These are phyloP conservation scores for Rhizopogon sp. DNA, from an alignment of 768 basidiomycete species.

Conservation along the genomic window DNA sequence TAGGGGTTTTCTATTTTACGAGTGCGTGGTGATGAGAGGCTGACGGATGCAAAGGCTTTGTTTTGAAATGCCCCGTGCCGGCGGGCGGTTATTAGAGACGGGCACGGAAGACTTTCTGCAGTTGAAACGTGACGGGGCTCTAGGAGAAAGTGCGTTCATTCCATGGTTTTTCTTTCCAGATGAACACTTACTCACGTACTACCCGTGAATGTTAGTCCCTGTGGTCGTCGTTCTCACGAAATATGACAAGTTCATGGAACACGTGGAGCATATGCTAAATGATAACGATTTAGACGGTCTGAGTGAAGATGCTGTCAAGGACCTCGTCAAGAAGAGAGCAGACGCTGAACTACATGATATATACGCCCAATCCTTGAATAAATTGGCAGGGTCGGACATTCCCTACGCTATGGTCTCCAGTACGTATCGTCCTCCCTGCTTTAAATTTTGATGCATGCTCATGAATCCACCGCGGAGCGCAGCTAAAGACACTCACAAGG, in stretches of 20 bases:
- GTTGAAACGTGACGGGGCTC: neutral
- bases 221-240: slow-evolving; percentile 1
- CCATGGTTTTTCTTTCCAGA: neutral
- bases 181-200: neutral
- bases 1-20: neutral
- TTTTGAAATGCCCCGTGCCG: neutral
- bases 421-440: neutral
- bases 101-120: neutral
- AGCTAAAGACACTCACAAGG: neutral
- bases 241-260: neutral
- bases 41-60: neutral
- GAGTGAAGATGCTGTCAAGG: neutral
- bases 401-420: neutral
- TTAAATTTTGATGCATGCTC: neutral
- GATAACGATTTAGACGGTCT: slow-evolving; percentile 8
- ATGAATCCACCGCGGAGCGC: neutral
- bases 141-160: slow-evolving; percentile 4
- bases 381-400: neutral
- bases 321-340: neutral
- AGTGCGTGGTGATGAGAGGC: neutral
- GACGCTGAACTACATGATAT: neutral
- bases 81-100: neutral
- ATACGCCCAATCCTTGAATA: neutral
- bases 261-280: slow-evolving; percentile 22
- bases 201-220: neutral